Evolutionary conservation across 768 basidiomycete species (phyloP).

Genomic region (Saitozyma sp.): DNA sequence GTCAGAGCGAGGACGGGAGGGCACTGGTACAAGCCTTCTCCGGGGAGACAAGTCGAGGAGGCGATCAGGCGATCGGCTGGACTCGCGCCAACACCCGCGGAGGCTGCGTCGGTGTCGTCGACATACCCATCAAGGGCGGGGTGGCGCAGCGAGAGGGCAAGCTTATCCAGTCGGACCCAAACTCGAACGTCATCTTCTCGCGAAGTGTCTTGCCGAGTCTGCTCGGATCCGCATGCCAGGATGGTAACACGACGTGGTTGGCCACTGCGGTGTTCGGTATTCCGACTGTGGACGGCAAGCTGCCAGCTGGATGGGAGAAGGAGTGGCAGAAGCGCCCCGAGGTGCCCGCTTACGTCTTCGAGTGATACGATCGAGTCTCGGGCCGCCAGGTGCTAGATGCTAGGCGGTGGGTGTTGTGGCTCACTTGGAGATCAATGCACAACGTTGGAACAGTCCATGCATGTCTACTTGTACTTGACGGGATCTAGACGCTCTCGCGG

Average conservation of each 20-base stretch:
- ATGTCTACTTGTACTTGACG: background rate
- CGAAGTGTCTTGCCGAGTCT: slow-evolving; percentile 70
- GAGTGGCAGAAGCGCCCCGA: slow-evolving; percentile 44
- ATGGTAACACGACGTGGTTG: slow-evolving; percentile 59
- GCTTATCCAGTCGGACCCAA: slow-evolving; percentile 69
- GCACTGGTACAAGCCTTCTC: slow-evolving; percentile 59
- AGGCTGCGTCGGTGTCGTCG: slow-evolving; percentile 66
- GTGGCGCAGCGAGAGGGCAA: slow-evolving; percentile 49
- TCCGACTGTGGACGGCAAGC: slow-evolving; percentile 48
- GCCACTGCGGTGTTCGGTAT: slow-evolving; percentile 68
- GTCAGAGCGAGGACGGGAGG: slow-evolving; percentile 64
- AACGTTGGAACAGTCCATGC: background rate
- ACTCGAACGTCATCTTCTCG: slow-evolving; percentile 68
- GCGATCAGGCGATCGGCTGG: slow-evolving; percentile 56
- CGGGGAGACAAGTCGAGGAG: slow-evolving; percentile 58
- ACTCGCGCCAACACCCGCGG: slow-evolving; percentile 63
- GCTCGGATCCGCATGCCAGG: slow-evolving; percentile 56
- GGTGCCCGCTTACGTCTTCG: slow-evolving; percentile 27
- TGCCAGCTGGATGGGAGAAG: slow-evolving; percentile 20
- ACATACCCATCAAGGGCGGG: slow-evolving; percentile 51
- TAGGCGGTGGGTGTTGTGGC: background rate
- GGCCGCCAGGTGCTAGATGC: background rate
- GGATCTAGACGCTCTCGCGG: background rate
- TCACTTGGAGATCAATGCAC: background rate
- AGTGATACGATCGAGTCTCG: background rate